Evolutionary conservation across 2,329 filamentous ascomycete species (phyloP).

Genomic region (Penicillium sp.): DNA sequence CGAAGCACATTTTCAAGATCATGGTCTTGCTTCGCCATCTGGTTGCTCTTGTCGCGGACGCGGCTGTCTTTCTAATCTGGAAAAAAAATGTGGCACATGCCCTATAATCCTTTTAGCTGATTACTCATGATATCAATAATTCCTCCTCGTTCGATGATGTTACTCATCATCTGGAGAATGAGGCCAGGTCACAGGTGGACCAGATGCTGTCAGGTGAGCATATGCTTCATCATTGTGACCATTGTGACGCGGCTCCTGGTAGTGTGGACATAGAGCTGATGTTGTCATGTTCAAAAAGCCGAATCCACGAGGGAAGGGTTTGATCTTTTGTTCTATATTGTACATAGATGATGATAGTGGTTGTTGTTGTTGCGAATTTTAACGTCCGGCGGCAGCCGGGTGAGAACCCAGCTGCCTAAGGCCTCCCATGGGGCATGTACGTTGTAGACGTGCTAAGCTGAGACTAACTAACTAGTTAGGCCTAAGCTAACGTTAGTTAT

Average conservation of each 20-base stretch:
- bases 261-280: background rate
- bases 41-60: background rate
- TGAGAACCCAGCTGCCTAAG: no score
- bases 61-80: background rate
- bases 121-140: background rate
- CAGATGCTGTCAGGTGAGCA: slow-evolving; percentile 7
- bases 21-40: slow-evolving; percentile 14
- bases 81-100: background rate
- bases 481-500: no score
- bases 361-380: no score
- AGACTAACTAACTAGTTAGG: no score
- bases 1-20: slow-evolving; percentile 8
- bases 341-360: no score
- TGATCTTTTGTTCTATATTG: background rate
- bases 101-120: background rate
- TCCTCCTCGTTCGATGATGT: background rate
- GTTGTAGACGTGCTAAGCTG: no score
- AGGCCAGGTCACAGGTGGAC: slow-evolving; percentile 6
- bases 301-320: background rate
- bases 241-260: background rate
- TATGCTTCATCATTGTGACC: slow-evolving; percentile 1
- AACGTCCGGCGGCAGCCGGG: no score
- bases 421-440: no score
- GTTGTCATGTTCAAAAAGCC: background rate
- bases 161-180: slow-evolving; percentile 6